phyloP scores from a whole-genome alignment of 2,329 filamentous ascomycete species.

The Paracorniculantispora psalliotae region DNA sequence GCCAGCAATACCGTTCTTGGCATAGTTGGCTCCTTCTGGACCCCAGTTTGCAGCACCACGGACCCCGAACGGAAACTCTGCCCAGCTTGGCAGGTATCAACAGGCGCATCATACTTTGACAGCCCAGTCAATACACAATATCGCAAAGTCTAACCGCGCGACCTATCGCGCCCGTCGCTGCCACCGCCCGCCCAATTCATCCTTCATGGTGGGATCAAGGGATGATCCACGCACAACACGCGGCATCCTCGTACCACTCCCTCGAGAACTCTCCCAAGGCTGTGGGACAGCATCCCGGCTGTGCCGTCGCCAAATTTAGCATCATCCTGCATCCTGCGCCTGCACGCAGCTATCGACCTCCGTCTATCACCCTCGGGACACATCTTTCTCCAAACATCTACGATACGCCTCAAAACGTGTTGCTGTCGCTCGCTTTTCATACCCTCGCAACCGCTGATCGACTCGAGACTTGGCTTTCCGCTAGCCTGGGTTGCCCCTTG shows the following conservation, averaged over 20 bases:
- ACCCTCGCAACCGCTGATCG: not conserved
- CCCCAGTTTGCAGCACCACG: not conserved
- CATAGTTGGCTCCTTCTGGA: not conserved
- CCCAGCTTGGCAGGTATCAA: not conserved
- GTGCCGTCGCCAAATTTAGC: conserved; percentile 9
- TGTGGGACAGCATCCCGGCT: not conserved
- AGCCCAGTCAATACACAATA: not conserved
- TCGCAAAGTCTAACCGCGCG: not conserved
- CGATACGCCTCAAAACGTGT: not conserved
- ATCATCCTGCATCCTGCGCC: not conserved
- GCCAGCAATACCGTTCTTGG: not conserved
- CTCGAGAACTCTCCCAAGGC: not conserved
- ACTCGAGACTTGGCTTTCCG: not conserved
- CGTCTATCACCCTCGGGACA: not conserved
- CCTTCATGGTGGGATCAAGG: not conserved
- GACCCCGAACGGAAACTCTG: not conserved
- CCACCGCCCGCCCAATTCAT: not conserved
- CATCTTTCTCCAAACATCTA: not conserved
- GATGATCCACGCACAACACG: conserved; percentile 8
- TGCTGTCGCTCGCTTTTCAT: too few species aligned
- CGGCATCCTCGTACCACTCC: conserved; percentile 4
- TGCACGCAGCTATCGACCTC: not conserved
- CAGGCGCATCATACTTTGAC: not conserved
- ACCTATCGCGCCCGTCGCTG: not conserved
- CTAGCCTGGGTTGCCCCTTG: conserved; percentile 1